Percentiles rank a stretch among this genome's conserved stretches.
Conservation (phyloP, 2,329 filamentous ascomycete genomes). For the Apiospora hydei region DNA sequence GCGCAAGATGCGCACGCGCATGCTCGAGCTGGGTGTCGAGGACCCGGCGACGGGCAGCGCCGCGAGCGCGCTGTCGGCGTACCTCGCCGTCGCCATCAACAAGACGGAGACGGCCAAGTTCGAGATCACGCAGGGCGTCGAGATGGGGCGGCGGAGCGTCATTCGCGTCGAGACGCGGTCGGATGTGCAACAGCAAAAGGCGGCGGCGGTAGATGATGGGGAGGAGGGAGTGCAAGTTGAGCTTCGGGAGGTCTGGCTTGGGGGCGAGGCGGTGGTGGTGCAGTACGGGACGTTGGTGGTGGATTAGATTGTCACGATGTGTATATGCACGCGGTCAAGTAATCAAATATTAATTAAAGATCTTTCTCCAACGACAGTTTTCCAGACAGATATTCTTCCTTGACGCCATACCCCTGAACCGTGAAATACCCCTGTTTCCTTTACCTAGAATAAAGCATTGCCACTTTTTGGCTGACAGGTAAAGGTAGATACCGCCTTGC, state of each 20-base stretch:
- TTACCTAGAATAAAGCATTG: not conserved
- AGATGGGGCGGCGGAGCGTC: slow-evolving; percentile 68
- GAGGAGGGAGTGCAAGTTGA: slow-evolving; percentile 23
- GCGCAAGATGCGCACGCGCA: slow-evolving; percentile 60
- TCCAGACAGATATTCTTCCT: too few relatives aligned
- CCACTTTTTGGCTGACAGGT: not conserved
- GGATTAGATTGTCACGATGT: slow-evolving; percentile 24
- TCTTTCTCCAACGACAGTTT: too few relatives aligned
- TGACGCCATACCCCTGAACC: too few relatives aligned
- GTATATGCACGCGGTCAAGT: not conserved
- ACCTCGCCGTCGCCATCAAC: slow-evolving; percentile 55
- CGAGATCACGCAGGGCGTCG: slow-evolving; percentile 69
- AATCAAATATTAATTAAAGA: not conserved
- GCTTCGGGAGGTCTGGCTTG: slow-evolving; percentile 39
- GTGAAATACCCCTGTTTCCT: too few relatives aligned
- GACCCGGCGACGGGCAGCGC: slow-evolving; percentile 71
- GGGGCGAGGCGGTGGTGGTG: slow-evolving; percentile 42
- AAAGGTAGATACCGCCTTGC: not conserved
- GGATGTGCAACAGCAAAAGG: not conserved
- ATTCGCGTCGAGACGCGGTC: slow-evolving; percentile 54
- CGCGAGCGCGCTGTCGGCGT: slow-evolving; percentile 63
- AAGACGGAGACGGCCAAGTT: slow-evolving; percentile 46
- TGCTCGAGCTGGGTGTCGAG: slow-evolving; percentile 60
- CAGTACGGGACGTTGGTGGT: slow-evolving; percentile 39
- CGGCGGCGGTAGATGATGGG: too few relatives aligned